Conservation (phyloP, 179 eudicot species). For the Actinidia arguta region DNA sequence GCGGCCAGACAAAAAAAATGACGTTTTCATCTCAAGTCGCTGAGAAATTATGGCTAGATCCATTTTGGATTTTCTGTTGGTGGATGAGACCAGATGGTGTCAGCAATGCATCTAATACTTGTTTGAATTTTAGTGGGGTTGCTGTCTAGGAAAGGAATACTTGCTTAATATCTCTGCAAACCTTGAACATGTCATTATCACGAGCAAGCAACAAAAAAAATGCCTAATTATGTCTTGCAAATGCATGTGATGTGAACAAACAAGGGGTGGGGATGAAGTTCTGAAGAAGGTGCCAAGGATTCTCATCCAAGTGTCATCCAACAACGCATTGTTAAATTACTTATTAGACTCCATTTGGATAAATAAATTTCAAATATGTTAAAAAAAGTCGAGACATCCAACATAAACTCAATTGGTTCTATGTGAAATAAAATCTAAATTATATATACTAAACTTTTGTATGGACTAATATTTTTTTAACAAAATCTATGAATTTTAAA, state of each 20-base stretch:
- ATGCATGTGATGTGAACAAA: conserved; percentile 19
- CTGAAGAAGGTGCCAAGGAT: not conserved
- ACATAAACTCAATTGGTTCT: too few species aligned
- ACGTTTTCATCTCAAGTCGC: too few species aligned
- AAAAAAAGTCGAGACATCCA: too few species aligned
- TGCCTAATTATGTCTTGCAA: conserved; percentile 12
- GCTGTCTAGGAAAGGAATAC: not conserved
- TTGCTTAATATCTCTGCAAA: conserved; percentile 15
- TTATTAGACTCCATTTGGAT: too few species aligned
- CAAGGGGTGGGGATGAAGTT: not conserved
- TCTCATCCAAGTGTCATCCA: not conserved
- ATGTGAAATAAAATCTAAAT: too few species aligned
- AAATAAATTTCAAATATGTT: too few species aligned
- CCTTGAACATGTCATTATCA: not conserved
- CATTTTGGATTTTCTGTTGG: too few species aligned
- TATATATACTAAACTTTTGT: too few species aligned
- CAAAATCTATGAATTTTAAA: too few species aligned
- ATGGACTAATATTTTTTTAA: too few species aligned
- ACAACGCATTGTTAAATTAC: not conserved
- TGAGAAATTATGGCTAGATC: too few species aligned
- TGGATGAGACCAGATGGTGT: not conserved
- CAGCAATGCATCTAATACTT: not conserved
- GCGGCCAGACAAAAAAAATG: too few species aligned
- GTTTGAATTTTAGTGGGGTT: not conserved
- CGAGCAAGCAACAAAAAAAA: not conserved